Evolutionary conservation across 345 rosid species (phyloP).

Genomic region (Acer campestre): DNA sequence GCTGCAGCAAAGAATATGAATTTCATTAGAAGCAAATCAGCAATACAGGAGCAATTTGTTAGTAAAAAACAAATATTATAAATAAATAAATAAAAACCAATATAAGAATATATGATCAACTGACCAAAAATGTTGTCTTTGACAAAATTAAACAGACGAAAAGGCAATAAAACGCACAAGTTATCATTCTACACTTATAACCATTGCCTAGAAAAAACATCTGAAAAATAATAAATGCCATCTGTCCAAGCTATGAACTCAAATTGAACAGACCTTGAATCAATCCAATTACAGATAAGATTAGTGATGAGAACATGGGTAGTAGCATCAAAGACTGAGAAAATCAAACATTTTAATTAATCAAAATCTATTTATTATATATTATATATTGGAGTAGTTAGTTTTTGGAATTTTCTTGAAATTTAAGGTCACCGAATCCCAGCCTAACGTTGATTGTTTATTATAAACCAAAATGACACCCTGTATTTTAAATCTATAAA

Average conservation of each 20-base stretch:
- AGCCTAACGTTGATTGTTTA: slow-evolving; percentile 49
- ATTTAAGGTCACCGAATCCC: slow-evolving; percentile 65
- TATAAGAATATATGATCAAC: too few species aligned
- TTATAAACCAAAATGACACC: slow-evolving; percentile 35
- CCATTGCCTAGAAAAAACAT: neutral
- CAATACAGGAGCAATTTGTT: too few species aligned
- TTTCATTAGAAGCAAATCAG: too few species aligned
- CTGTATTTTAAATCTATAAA: slow-evolving; percentile 15
- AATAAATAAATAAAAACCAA: too few species aligned
- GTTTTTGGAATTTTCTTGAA: slow-evolving; percentile 37
- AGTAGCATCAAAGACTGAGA: slow-evolving; percentile 37
- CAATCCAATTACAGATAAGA: slow-evolving; percentile 30
- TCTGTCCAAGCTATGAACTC: slow-evolving; percentile 20
- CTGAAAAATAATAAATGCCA: slow-evolving; percentile 17
- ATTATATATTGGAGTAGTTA: slow-evolving; percentile 29
- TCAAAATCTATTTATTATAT: neutral
- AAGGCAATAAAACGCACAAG: too few species aligned
- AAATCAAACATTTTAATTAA: slow-evolving; percentile 22
- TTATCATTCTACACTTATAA: too few species aligned
- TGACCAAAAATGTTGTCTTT: too few species aligned
- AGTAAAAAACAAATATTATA: too few species aligned
- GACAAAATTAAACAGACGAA: too few species aligned
- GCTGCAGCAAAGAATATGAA: too few species aligned
- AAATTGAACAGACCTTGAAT: neutral
- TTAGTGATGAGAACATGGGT: slow-evolving; percentile 39